These are phyloP conservation scores for Plenodomus biglobosus DNA, from an alignment of 2,329 filamentous ascomycete species.

Conservation along the genomic window DNA sequence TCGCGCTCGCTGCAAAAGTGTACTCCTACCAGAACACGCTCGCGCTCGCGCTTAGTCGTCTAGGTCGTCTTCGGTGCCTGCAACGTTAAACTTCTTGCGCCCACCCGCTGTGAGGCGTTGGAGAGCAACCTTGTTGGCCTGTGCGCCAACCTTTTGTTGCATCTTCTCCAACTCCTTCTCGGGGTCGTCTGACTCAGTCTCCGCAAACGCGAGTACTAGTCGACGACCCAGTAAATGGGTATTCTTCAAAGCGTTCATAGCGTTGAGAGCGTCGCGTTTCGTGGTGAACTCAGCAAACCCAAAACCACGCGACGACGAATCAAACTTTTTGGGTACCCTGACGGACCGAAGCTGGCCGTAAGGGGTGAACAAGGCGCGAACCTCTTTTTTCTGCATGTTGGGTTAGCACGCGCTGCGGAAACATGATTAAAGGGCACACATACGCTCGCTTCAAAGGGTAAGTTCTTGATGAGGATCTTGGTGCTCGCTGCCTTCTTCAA, in stretches of 20 bases:
- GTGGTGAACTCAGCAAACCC: conserved; percentile 97
- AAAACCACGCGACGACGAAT: conserved; percentile 84
- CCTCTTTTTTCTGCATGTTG: conserved; percentile 72
- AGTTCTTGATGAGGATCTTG: conserved; percentile 97
- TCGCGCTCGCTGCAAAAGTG: conserved; percentile 30
- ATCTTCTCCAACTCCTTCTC: conserved; percentile 97
- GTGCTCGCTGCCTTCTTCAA: conserved; percentile 80
- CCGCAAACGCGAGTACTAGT: conserved; percentile 88
- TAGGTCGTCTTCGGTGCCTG: conserved; percentile 60
- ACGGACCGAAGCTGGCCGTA: conserved; percentile 93
- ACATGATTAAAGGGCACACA: conserved; percentile 15
- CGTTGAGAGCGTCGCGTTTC: conserved; percentile 83
- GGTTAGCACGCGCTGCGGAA: conserved; percentile 19
- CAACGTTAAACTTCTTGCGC: conserved; percentile 87
- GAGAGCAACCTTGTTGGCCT: conserved; percentile 86
- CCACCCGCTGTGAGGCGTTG: conserved; percentile 83
- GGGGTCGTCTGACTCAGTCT: conserved; percentile 83
- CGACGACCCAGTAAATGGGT: conserved; percentile 90
- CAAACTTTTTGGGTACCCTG: conserved; percentile 92
- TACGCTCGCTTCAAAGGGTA: conserved; percentile 80
- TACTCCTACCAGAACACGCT: conserved; percentile 34
- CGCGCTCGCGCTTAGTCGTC: conserved; percentile 41
- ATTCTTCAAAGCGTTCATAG: conserved; percentile 85
- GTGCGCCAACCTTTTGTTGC: conserved; percentile 90
- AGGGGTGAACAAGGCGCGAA: conserved; percentile 79